A percentile compares a stretch with the other conserved stretches of the same genome.
These are phyloP conservation scores for Vararia minispora DNA, from an alignment of 768 basidiomycete species.

Conservation along the genomic window DNA sequence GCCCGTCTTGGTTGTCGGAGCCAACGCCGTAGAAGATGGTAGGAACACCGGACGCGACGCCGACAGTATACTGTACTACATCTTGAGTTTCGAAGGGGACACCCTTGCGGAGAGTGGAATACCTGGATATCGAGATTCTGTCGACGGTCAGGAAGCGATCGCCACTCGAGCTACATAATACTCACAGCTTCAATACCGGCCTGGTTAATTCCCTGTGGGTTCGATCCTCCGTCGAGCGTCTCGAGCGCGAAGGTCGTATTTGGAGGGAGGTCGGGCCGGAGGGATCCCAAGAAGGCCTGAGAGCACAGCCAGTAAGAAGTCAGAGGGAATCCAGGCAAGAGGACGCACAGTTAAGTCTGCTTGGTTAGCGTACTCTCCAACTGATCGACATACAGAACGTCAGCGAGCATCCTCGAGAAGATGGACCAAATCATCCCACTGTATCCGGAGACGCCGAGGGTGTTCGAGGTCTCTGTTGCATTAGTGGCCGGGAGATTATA, in stretches of 20 bases:
- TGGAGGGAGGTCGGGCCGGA: slow-evolving; percentile 14
- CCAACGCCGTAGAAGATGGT: slow-evolving; percentile 24
- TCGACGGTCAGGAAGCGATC: not conserved
- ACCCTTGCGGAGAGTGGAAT: too few relatives aligned
- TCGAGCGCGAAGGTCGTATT: slow-evolving; percentile 16
- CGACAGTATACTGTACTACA: slow-evolving; percentile 19
- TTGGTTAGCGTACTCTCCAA: slow-evolving; percentile 1
- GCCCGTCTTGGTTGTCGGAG: slow-evolving; percentile 17
- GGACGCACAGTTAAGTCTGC: slow-evolving; percentile 3
- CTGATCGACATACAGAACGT: too few relatives aligned
- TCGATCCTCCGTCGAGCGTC: slow-evolving; percentile 19
- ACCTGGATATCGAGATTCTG: slow-evolving; percentile 15
- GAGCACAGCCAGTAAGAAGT: not conserved
- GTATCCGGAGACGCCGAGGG: slow-evolving; percentile 13
- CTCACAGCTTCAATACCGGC: slow-evolving; percentile 17
- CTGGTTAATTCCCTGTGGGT: slow-evolving; percentile 15
- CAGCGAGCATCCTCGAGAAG: too few relatives aligned
- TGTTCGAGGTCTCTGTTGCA: slow-evolving; percentile 12
- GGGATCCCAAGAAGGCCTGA: not conserved
- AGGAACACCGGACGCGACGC: slow-evolving; percentile 19
- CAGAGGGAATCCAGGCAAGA: too few relatives aligned
- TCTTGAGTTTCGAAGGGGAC: too few relatives aligned
- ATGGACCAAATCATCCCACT: too few relatives aligned
- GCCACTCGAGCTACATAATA: slow-evolving; percentile 8
- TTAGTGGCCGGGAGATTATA: slow-evolving; percentile 14